A percentile compares a stretch with the other conserved stretches of the same genome.
Evolutionary conservation across 163 green algal genomes (phyloP).

Genomic region (Coccomyxa subellipsoidea): DNA sequence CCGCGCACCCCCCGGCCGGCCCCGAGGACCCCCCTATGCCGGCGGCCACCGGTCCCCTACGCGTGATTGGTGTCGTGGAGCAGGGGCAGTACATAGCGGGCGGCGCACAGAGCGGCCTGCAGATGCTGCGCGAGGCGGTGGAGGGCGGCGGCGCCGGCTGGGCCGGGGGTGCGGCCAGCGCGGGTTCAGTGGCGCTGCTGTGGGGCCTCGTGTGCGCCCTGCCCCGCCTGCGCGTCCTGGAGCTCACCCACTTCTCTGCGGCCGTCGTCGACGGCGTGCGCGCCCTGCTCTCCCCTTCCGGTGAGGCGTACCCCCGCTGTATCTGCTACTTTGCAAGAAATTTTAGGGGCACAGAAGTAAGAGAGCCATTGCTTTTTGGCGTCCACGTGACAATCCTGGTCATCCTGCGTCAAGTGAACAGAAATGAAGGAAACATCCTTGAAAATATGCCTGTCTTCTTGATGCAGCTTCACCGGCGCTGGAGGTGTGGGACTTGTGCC

Average conservation of each 20-base stretch:
- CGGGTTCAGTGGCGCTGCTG: conserved; percentile 12
- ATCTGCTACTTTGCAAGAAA: no score
- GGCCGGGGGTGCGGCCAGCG: background rate
- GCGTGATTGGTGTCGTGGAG: background rate
- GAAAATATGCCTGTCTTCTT: no score
- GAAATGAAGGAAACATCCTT: no score
- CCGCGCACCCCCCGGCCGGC: background rate
- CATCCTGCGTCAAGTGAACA: no score
- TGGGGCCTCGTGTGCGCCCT: background rate
- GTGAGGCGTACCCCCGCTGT: background rate
- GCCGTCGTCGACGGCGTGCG: background rate
- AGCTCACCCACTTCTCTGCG: conserved; percentile 29
- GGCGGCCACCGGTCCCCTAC: background rate
- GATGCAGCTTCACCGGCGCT: background rate
- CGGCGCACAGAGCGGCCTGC: background rate
- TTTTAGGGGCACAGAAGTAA: no score
- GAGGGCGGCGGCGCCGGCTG: background rate
- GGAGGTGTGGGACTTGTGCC: conserved; percentile 2
- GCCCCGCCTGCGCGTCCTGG: conserved; percentile 24
- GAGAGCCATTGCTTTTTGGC: no score
- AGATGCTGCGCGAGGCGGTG: conserved; percentile 3
- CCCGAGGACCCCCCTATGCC: background rate
- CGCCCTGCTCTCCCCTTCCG: background rate
- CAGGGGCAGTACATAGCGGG: background rate
- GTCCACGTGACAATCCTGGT: no score